Evolutionary conservation across 495 filamentous ascomycete species (phyloP).

Genomic region (Chaetomium fimeti): DNA sequence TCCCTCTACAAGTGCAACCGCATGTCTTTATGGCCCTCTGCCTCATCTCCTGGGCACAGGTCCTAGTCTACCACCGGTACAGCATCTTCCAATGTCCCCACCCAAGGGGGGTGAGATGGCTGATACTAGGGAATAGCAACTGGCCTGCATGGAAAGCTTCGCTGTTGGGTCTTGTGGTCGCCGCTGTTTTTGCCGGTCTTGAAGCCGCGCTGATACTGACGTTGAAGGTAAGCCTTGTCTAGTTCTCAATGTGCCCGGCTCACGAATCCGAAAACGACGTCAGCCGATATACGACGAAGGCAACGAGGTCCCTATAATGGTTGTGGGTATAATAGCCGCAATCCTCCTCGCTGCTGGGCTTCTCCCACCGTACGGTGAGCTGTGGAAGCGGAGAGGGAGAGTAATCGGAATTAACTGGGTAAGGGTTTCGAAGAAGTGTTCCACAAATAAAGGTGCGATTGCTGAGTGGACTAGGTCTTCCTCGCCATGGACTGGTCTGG

Average conservation of each 20-base stretch:
- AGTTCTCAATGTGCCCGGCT: background rate
- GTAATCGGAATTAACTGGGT: slow-evolving; percentile 66
- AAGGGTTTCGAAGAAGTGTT: background rate
- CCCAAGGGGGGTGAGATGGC: too few relatives aligned
- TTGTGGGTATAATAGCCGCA: slow-evolving; percentile 63
- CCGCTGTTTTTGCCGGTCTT: slow-evolving; percentile 53
- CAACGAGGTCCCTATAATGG: slow-evolving; percentile 52
- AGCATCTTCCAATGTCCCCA: slow-evolving; percentile 13
- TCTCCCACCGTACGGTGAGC: slow-evolving; percentile 68
- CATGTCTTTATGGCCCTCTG: slow-evolving; percentile 66
- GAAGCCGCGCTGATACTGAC: slow-evolving; percentile 64
- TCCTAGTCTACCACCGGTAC: slow-evolving; percentile 61
- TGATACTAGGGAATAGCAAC: slow-evolving; percentile 35
- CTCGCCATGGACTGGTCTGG: slow-evolving; percentile 68
- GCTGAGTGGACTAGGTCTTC: slow-evolving; percentile 52
- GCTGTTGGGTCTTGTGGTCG: slow-evolving; percentile 41
- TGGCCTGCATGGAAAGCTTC: slow-evolving; percentile 54
- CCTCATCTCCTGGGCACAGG: slow-evolving; percentile 66
- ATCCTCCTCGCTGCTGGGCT: slow-evolving; percentile 72
- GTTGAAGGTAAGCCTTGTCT: slow-evolving; percentile 48
- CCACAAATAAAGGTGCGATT: background rate
- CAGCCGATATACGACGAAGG: slow-evolving; percentile 53
- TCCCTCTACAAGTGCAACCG: slow-evolving; percentile 71
- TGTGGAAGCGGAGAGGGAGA: slow-evolving; percentile 66
- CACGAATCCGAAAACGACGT: slow-evolving; percentile 19